Conservation (phyloP, 768 basidiomycete genomes). For the Boletus barrowsii region DNA sequence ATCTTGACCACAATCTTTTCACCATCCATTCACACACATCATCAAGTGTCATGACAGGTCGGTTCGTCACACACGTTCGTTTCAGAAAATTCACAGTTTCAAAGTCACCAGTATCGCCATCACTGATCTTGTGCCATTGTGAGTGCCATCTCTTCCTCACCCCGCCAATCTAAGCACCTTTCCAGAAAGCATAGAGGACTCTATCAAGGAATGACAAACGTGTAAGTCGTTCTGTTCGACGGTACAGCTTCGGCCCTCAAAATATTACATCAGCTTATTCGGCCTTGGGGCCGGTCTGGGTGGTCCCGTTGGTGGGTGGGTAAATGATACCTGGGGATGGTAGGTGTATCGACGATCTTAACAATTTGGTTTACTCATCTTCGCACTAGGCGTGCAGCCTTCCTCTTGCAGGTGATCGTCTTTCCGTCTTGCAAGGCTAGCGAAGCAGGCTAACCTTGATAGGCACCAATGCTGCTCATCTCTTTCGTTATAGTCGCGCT, state of each 20-base stretch:
- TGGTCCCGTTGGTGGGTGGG: slow-evolving; percentile 80
- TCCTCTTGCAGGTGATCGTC: slow-evolving; percentile 71
- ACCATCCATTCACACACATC: slow-evolving; percentile 8
- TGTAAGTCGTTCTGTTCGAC: slow-evolving; percentile 45
- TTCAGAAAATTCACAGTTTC: slow-evolving; percentile 17
- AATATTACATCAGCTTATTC: slow-evolving; percentile 53
- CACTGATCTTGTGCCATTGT: slow-evolving; percentile 88
- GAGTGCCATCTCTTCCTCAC: slow-evolving; percentile 30
- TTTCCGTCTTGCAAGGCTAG: not conserved
- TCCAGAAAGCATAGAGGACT: slow-evolving; percentile 78
- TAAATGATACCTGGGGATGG: slow-evolving; percentile 86
- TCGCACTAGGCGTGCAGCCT: slow-evolving; percentile 71
- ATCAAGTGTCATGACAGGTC: slow-evolving; percentile 81
- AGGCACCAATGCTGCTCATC: slow-evolving; percentile 76
- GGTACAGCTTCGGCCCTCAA: slow-evolving; percentile 8
- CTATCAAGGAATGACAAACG: slow-evolving; percentile 89
- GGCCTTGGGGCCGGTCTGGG: slow-evolving; percentile 81
- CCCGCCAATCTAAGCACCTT: not conserved
- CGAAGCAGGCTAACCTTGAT: slow-evolving; percentile 15
- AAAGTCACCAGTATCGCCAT: slow-evolving; percentile 81
- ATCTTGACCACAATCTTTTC: not conserved
- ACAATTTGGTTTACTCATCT: slow-evolving; percentile 4
- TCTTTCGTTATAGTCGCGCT: slow-evolving; percentile 67
- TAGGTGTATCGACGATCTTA: slow-evolving; percentile 33
- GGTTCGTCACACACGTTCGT: slow-evolving; percentile 7